Conservation (phyloP, 2,329 filamentous ascomycete genomes). For the Rutstroemia sp. region DNA sequence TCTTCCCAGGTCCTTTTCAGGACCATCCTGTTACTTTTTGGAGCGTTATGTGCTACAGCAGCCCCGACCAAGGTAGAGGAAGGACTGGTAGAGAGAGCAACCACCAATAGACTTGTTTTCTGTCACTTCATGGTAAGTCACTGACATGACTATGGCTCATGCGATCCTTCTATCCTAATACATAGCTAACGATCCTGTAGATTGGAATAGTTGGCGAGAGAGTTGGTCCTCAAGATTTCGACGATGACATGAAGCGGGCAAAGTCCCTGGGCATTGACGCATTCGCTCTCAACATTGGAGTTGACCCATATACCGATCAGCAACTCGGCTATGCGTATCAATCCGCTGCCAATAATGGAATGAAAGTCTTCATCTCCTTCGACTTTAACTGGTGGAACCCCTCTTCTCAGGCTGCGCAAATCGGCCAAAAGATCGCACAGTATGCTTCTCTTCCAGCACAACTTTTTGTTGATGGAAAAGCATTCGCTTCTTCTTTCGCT, state of each 20-base stretch:
- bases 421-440: constrained; percentile 24
- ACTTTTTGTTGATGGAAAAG: constrained; percentile 28
- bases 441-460: constrained; percentile 30
- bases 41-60: background rate
- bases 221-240: constrained; percentile 14
- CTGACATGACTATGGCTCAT: background rate
- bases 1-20: background rate
- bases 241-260: constrained; percentile 18
- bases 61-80: background rate
- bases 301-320: constrained; percentile 24
- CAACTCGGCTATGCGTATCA: constrained; percentile 28
- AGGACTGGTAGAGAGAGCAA: background rate
- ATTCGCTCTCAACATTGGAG: constrained; percentile 31
- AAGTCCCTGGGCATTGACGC: constrained; percentile 30
- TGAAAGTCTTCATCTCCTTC: constrained; percentile 31
- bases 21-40: background rate
- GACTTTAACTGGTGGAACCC: constrained; percentile 23
- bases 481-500: constrained; percentile 41
- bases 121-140: constrained; percentile 17
- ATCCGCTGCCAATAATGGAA: constrained; percentile 21
- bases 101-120: constrained; percentile 14
- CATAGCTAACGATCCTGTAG: constrained; percentile 3
- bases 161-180: background rate
- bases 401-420: constrained; percentile 13
- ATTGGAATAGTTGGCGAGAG: constrained; percentile 19